Base-by-base conservation (phyloP, 352 stramenopile species). In the Pythium rishiriense region DNA sequence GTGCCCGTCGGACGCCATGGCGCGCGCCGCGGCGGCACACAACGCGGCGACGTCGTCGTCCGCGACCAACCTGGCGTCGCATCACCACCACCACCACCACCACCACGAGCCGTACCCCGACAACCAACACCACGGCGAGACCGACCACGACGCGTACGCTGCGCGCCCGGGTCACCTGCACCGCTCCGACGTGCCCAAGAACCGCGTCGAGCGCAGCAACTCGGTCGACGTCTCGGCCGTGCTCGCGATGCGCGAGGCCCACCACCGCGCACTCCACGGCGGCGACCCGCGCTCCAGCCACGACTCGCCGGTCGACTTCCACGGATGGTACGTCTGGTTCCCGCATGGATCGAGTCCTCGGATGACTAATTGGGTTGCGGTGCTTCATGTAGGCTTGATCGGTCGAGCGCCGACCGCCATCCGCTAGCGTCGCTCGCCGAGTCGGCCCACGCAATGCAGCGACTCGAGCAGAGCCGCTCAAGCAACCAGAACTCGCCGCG, bases 1-100 rank as follows among this genome's bases (percentile, higher is more conserved):
- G 25, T 92, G 83, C 70, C 83, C 83, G 26, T 92, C 83, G 24
- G 83, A 92, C 59, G 78, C 82, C n/a, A 85, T 84, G 51, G 57
- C 55, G 39, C n/a, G 69, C 51, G 42, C 42, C 51, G 22, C 26
- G 55, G 22, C 66, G 52, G 42, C 45, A 24, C 4, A 9, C 35
- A 37, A 37, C 31, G 31, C 6, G 31, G 28, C 6, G 29, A n/a
- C 28, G 42, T 31, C 21, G 17, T 47, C 49, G 26, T 58, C 51
- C 29, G n/a, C n/a, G n/a, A n/a, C n/a, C n/a, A n/a, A n/a, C n/a
- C n/a, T n/a, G n/a, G n/a, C n/a, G n/a, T n/a, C n/a, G n/a, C n/a
- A n/a, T n/a, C n/a, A n/a, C n/a, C 47, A 14, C 21, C 24, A 52
- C 21, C 22, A 54, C 24, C 8, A 7, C 22, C 12, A 52, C 29